Conservation (phyloP, 1,284 basidiomycete species). For the Dichomitus squalens region DNA sequence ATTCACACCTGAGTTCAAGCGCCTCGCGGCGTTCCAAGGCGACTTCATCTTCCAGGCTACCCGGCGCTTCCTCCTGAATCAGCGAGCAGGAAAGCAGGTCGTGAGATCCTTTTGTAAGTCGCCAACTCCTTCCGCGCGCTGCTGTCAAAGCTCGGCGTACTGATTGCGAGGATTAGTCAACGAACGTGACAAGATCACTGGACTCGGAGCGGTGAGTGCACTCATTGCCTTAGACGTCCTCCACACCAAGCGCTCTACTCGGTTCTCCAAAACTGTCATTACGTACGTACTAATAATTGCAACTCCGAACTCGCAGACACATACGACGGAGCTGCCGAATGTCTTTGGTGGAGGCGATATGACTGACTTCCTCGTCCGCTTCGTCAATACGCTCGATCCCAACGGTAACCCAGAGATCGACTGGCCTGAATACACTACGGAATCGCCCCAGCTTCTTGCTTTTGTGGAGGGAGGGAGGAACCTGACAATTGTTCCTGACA, state of each 20-base stretch:
- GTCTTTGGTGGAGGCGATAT: constrained; percentile 23
- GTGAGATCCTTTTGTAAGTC: background rate
- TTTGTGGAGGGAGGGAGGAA: constrained; percentile 45
- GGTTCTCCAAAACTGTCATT: background rate
- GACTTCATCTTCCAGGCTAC: constrained; percentile 54
- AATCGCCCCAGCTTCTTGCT: constrained; percentile 43
- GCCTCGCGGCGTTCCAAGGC: constrained; percentile 49
- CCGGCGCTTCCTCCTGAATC: constrained; percentile 33
- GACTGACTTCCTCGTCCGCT: constrained; percentile 24
- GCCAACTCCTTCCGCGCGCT: too few relatives aligned
- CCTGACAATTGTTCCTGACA: constrained; percentile 41
- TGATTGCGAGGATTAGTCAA: constrained; percentile 35
- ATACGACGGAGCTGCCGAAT: constrained; percentile 19
- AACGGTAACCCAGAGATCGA: constrained; percentile 37
- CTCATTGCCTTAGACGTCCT: background rate
- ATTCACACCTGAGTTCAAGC: constrained; percentile 53
- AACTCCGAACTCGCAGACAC: background rate
- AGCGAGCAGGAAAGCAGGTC: background rate
- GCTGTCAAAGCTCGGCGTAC: background rate
- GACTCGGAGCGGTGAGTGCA: constrained; percentile 45
- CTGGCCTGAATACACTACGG: constrained; percentile 53
- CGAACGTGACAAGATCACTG: constrained; percentile 47
- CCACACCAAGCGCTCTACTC: too few relatives aligned
- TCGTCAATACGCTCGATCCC: constrained; percentile 17
- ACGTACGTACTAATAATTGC: background rate